Conservation (phyloP, 1,284 basidiomycete genomes). For the Pascua sp. region DNA sequence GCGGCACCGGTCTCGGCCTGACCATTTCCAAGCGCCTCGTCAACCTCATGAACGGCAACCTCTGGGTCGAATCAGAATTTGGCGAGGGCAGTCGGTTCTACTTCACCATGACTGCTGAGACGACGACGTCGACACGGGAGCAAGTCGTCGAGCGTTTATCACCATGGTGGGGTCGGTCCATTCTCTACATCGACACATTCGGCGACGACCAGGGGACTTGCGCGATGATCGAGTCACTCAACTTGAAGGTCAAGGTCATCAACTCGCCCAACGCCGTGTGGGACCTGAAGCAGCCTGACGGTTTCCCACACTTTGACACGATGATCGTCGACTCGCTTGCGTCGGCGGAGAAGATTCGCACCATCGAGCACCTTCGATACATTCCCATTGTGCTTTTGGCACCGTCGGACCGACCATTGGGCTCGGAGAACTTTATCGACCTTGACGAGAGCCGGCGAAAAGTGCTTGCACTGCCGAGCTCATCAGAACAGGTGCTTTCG, state of each 20-base stretch:
- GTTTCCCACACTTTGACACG: conserved; percentile 87
- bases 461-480: conserved; percentile 41
- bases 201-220: conserved; percentile 73
- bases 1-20: conserved; percentile 94
- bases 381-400: conserved; percentile 95
- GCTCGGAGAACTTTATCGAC: conserved; percentile 45
- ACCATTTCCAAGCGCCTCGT: conserved; percentile 94
- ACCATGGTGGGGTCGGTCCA: conserved; percentile 64
- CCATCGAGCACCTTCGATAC: conserved; percentile 90
- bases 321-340: conserved; percentile 87
- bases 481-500: conserved; percentile 39
- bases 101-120: conserved; percentile 76
- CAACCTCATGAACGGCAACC: conserved; percentile 94
- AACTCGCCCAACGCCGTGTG: conserved; percentile 73
- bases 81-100: conserved; percentile 93
- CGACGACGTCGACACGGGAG: conserved; percentile 54
- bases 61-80: conserved; percentile 96
- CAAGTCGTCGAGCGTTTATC: conserved; percentile 69
- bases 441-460: conserved; percentile 40
- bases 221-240: conserved; percentile 72
- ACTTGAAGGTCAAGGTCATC: conserved; percentile 75
- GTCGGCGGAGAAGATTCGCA: conserved; percentile 80
- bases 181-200: conserved; percentile 88
- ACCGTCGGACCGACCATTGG: conserved; percentile 50
- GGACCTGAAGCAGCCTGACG: conserved; percentile 60